Evolutionary conservation across 306 rosid genomes (phyloP), one percentile per base, ranked within the genome.

Genomic region (Neltuma alba): DNA sequence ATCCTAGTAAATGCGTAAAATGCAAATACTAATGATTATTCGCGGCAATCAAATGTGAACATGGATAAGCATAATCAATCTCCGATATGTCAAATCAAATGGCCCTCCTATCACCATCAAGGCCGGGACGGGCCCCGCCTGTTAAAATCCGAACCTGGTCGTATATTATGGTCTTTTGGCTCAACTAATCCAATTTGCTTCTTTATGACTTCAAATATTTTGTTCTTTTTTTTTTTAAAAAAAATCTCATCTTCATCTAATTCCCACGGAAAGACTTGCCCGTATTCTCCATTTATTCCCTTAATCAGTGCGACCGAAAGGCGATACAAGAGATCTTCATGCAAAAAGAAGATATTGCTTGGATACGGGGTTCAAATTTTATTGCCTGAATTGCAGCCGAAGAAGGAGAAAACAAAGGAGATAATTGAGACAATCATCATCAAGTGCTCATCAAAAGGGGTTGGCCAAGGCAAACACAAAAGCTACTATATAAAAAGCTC

Each of bases 351-450:
- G 20, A 63, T 14, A 30, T 63, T 2, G 33, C 9, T 63, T 15
- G 20, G 41, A 31, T 63, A 7, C 25, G 12, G 20, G 9, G 18
- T 44, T 70, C 62, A 62, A 21, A 62, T 63, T 44, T 21, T 28
- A 21, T 20, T 57, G 68, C 37, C 34, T 72, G 28, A 27, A 50
- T 44, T 47, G 52, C 31, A 37, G 50, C 10, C 6, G 20, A 37
- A 38, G 48, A 23, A 81, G 47, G 74, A 74, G 69, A 74, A 65
- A 52, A 30, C 33, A 42, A 40, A 20, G 69, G 70, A 66, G 34
- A 33, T 1, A 66, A 77, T 27, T 52, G 42, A 23, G 61, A 58
- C 68, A 37, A 41, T 37, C 9, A 34, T 25, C 16, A 23, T 23
- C 57, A 52, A 36, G 48, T 60, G 71, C 42, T 60, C 27, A 38